phyloP scores from a whole-genome alignment of 177 flowering plant species.

The Vitis hybrid region DNA sequence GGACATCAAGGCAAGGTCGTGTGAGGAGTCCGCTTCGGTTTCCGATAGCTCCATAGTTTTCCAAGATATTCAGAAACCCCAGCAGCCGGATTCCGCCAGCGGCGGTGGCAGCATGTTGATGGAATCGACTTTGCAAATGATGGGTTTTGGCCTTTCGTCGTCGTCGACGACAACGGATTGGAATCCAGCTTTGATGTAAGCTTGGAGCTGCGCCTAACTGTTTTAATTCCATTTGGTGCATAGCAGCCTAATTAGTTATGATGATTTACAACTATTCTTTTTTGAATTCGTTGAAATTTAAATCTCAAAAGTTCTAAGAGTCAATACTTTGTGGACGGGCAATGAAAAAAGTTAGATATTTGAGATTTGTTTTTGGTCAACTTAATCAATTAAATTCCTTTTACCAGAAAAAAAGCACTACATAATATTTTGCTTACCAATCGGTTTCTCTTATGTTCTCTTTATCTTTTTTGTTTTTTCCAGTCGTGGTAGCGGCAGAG shows the following conservation, averaged over 20 bases:
- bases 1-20: conserved; percentile 26
- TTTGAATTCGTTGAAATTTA: neutral
- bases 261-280: neutral
- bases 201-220: neutral
- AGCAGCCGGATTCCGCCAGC: conserved; percentile 11
- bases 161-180: conserved; percentile 28
- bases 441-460: neutral
- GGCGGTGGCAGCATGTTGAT: conserved; percentile 16
- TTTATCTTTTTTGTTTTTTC: conserved; percentile 8
- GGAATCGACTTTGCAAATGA: conserved; percentile 32
- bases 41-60: conserved; percentile 17
- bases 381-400: no score
- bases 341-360: no score
- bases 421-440: neutral
- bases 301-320: neutral
- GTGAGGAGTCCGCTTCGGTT: conserved; percentile 22
- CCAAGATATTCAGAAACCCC: conserved; percentile 18
- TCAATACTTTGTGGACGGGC: no score
- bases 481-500: conserved; percentile 41
- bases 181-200: conserved; percentile 48
- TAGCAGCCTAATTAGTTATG: no score
- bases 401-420: neutral
- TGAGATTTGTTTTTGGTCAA: no score
- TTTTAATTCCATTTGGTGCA: neutral
- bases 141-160: conserved; percentile 32